phyloP scores from a whole-genome alignment of 495 filamentous ascomycete genomes.

The Penicillium fimorum region DNA sequence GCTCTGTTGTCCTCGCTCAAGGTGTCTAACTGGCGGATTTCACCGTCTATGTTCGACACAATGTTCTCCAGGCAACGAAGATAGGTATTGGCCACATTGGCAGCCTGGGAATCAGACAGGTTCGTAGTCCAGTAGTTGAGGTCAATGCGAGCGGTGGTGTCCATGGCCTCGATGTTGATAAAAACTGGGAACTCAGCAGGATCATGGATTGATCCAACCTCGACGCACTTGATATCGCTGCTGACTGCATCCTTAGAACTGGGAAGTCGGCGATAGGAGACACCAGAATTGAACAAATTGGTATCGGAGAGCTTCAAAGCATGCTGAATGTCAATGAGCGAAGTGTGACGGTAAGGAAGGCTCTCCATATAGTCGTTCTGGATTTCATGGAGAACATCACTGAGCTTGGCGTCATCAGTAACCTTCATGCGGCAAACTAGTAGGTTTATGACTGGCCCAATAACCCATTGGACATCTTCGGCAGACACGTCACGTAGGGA shows the following conservation, averaged over 20 bases:
- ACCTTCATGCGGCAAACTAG: conserved; percentile 51
- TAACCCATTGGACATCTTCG: conserved; percentile 44
- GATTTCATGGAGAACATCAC: conserved; percentile 36
- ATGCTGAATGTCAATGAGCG: conserved; percentile 56
- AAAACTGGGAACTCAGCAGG: conserved; percentile 57
- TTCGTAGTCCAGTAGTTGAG: conserved; percentile 58
- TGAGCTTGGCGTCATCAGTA: conserved; percentile 22
- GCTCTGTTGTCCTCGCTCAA: conserved; percentile 38
- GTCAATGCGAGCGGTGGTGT: conserved; percentile 46
- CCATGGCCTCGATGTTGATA: conserved; percentile 53
- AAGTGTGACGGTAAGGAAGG: conserved; percentile 46
- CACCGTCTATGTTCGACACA: conserved; percentile 28
- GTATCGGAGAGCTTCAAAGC: conserved; percentile 38
- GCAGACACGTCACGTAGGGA: conserved; percentile 51
- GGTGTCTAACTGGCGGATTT: conserved; percentile 37
- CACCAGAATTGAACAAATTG: conserved; percentile 44
- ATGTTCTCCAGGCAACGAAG: conserved; percentile 46
- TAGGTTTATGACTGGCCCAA: conserved; percentile 56
- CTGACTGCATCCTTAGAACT: conserved; percentile 17
- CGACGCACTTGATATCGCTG: conserved; percentile 37
- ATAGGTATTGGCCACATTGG: conserved; percentile 51
- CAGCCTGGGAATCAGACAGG: conserved; percentile 49
- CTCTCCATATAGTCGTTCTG: conserved; percentile 53
- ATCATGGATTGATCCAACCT: conserved; percentile 48
- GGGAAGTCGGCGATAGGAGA: conserved; percentile 46